These are phyloP conservation scores for Lichtheimia hyalospora DNA, from an alignment of 371 early-diverging fungal genomes.

Conservation along the genomic window DNA sequence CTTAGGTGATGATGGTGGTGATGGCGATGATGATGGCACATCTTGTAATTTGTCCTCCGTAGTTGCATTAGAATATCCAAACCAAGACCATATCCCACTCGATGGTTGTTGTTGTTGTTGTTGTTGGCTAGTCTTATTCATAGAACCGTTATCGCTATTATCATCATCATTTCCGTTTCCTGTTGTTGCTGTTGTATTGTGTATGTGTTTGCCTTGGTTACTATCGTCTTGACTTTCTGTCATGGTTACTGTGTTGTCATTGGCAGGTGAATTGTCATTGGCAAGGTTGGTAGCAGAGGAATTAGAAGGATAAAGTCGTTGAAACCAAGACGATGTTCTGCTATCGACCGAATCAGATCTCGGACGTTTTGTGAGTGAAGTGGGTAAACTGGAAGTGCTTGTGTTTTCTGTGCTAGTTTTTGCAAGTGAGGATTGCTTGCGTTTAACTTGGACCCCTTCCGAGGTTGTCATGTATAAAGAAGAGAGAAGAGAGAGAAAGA, in stretches of 20 bases:
- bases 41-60: not conserved
- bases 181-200: not conserved
- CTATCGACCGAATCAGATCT: slow-evolving; percentile 13
- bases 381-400: slow-evolving; percentile 4
- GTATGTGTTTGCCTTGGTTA: not conserved
- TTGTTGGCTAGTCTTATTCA: not conserved
- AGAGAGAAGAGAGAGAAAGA: not conserved
- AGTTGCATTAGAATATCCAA: slow-evolving; percentile 8
- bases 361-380: slow-evolving; percentile 7
- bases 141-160: not conserved
- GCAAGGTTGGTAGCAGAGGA: not conserved
- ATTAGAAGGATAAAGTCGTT: slow-evolving; percentile 5
- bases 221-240: not conserved
- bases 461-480: not conserved
- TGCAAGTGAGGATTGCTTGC: not conserved
- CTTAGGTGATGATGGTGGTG: too few relatives aligned
- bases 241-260: not conserved
- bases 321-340: slow-evolving; percentile 12
- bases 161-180: not conserved
- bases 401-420: not conserved
- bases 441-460: not conserved
- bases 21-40: not conserved
- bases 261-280: not conserved
- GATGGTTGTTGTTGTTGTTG: not conserved
- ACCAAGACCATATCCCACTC: slow-evolving; percentile 16